These are phyloP conservation scores for Aspergillus indologenus DNA, from an alignment of 495 filamentous ascomycete genomes.

Conservation along the genomic window DNA sequence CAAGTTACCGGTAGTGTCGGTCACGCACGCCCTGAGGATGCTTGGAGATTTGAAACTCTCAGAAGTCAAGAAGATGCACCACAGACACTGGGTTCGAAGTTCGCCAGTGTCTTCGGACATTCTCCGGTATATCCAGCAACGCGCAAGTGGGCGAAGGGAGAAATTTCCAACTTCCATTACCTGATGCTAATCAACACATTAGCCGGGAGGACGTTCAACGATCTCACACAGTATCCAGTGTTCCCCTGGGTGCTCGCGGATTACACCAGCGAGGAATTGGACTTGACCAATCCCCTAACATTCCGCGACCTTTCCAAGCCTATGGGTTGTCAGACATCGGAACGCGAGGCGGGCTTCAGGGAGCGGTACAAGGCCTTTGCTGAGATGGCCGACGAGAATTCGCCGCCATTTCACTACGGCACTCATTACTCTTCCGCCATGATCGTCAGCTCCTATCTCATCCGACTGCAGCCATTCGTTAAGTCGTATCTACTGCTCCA, in stretches of 20 bases:
- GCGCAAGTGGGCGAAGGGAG: conserved; percentile 85
- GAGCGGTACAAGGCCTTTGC: conserved; percentile 84
- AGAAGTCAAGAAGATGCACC: conserved; percentile 77
- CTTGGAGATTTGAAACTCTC: conserved; percentile 84
- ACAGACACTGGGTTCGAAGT: conserved; percentile 81
- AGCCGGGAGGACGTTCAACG: conserved; percentile 95
- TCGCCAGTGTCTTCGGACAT: conserved; percentile 90
- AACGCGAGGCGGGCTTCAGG: conserved; percentile 70
- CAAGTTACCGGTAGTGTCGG: conserved; percentile 60
- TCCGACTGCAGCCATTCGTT: conserved; percentile 92
- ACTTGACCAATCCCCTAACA: conserved; percentile 74
- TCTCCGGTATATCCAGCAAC: conserved; percentile 73
- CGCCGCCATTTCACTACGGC: conserved; percentile 90
- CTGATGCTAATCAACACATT: conserved; percentile 98
- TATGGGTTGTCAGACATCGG: conserved; percentile 87
- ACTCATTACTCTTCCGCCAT: conserved; percentile 99
- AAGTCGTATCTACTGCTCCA: conserved; percentile 96
- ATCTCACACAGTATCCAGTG: conserved; percentile 95
- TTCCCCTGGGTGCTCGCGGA: conserved; percentile 97
- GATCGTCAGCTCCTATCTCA: conserved; percentile 96
- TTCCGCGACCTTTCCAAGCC: conserved; percentile 93
- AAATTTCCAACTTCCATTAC: conserved; percentile 98
- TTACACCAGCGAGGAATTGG: conserved; percentile 93
- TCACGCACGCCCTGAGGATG: conserved; percentile 59
- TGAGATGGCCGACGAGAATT: conserved; percentile 79